Percentiles rank a stretch among this genome's conserved stretches.
These are phyloP conservation scores for Moniliophthora roreri DNA, from an alignment of 1,284 basidiomycete species.

Conservation along the genomic window DNA sequence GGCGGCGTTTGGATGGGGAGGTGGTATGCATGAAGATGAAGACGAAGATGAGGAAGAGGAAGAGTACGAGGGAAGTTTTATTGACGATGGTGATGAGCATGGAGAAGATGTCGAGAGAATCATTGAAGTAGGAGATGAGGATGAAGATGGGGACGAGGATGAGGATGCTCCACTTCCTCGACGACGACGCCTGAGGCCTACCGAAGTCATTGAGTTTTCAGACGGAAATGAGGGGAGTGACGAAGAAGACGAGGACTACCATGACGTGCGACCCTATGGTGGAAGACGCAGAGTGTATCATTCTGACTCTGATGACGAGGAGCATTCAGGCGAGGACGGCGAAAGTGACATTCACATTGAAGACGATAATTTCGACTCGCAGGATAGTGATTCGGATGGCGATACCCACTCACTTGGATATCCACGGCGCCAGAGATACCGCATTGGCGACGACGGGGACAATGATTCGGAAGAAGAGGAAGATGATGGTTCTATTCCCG, in stretches of 20 bases:
- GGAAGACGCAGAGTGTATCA: not conserved
- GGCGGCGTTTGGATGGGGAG: not conserved
- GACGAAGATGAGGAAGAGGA: conserved; percentile 35
- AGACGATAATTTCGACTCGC: not conserved
- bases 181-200: not conserved
- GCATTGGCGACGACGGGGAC: not conserved
- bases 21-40: conserved; percentile 18
- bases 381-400: not conserved
- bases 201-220: conserved; percentile 7
- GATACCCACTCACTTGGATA: not conserved
- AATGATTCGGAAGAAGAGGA: conserved; percentile 1
- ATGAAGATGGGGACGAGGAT: conserved; percentile 14
- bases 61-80: conserved; percentile 51
- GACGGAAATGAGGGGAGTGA: conserved; percentile 5
- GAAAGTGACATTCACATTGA: not conserved
- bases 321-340: not conserved
- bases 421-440: not conserved
- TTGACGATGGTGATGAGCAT: conserved; percentile 46
- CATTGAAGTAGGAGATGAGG: conserved; percentile 6
- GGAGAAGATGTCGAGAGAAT: conserved; percentile 19
- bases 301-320: not conserved
- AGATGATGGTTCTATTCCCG: conserved; percentile 8
- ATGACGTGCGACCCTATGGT: not conserved
- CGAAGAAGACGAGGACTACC: not conserved
- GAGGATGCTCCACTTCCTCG: conserved; percentile 5